phyloP scores from a whole-genome alignment of 305 asterid genomes.

The Solanum hybrid region DNA sequence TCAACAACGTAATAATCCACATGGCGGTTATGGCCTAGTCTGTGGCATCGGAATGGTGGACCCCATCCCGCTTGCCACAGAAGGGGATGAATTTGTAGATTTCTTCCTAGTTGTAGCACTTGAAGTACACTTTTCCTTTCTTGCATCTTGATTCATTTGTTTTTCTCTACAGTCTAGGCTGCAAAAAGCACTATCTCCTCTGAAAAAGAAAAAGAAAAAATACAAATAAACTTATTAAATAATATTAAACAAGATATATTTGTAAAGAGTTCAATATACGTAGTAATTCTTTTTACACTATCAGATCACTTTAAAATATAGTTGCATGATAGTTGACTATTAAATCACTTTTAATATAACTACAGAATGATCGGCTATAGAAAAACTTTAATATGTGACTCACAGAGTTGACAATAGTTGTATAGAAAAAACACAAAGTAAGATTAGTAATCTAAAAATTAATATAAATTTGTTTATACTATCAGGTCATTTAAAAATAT shows the following conservation, averaged over 20 bases:
- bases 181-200: constrained; percentile 94
- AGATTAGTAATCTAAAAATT: neutral
- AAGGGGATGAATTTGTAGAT: neutral
- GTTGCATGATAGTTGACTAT: neutral
- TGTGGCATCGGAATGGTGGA: constrained; percentile 23
- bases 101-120: constrained; percentile 30
- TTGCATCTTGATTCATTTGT: constrained; percentile 64
- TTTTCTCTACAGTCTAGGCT: constrained; percentile 72
- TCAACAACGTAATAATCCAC: neutral
- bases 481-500: neutral
- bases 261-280: neutral
- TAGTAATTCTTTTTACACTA: neutral
- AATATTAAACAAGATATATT: neutral
- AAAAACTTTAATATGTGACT: neutral
- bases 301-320: neutral
- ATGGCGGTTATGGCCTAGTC: constrained; percentile 32
- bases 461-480: neutral
- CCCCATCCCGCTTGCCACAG: neutral
- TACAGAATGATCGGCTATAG: neutral
- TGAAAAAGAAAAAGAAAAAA: neutral
- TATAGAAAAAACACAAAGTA: neutral
- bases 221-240: neutral
- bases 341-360: neutral
- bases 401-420: neutral
- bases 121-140: constrained; percentile 44